A percentile compares a stretch with the other conserved stretches of the same genome.
phyloP scores from a whole-genome alignment of 1,139 yeast genomes.

The Candida albicans region DNA sequence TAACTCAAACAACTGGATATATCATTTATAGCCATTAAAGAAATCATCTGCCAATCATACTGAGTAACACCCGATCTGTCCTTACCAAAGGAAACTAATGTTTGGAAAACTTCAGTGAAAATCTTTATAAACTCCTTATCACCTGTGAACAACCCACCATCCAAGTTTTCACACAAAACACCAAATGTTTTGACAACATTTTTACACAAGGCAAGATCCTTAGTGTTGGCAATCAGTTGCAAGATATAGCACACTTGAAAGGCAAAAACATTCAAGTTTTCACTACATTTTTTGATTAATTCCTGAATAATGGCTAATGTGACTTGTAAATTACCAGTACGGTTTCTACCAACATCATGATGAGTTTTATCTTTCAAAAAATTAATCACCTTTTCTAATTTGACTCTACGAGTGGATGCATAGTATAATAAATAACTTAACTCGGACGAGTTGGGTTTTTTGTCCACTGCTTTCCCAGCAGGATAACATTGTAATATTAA shows the following conservation, averaged over 20 bases:
- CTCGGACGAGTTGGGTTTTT: conserved; percentile 90
- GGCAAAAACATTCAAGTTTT: conserved; percentile 83
- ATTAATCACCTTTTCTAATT: conserved; percentile 79
- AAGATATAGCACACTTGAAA: conserved; percentile 54
- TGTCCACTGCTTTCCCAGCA: conserved; percentile 79
- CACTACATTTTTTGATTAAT: conserved; percentile 73
- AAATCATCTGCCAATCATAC: conserved; percentile 50
- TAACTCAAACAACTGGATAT: conserved; percentile 46
- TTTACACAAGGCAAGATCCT: conserved; percentile 59
- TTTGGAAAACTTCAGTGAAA: conserved; percentile 44
- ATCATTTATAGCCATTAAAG: conserved; percentile 45
- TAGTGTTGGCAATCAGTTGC: conserved; percentile 41
- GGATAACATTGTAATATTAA: conserved; percentile 92
- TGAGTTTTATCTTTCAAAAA: conserved; percentile 66
- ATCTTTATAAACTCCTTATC: conserved; percentile 59
- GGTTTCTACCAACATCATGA: conserved; percentile 54
- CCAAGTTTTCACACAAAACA: conserved; percentile 64
- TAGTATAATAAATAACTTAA: conserved; percentile 84
- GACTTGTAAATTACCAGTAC: conserved; percentile 81
- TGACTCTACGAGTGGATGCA: conserved; percentile 88
- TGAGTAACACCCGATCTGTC: conserved; percentile 20
- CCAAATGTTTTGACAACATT: conserved; percentile 52
- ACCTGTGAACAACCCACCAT: conserved; percentile 70
- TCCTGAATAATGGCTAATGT: conserved; percentile 71
- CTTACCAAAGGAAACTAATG: conserved; percentile 30